Conservation (phyloP, 805 yeast genomes). For the Peterozyma xylosa region DNA sequence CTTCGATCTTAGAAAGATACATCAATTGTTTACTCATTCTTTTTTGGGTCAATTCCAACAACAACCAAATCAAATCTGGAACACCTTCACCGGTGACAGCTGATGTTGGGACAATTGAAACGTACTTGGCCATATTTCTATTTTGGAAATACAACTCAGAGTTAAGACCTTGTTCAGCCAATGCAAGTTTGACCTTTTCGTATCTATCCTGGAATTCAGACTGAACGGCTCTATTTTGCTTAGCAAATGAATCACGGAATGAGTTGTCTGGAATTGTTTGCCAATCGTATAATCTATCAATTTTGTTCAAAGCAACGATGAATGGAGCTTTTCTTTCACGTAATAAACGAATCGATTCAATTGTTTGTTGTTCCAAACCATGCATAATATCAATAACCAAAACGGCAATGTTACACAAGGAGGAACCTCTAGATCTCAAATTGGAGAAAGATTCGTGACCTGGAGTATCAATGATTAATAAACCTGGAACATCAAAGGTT, state of each 20-base stretch:
- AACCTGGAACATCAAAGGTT: slow-evolving; percentile 92
- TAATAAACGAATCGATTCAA: slow-evolving; percentile 85
- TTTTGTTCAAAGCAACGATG: slow-evolving; percentile 93
- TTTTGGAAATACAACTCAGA: slow-evolving; percentile 95
- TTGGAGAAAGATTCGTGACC: slow-evolving; percentile 99
- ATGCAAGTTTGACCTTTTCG: slow-evolving; percentile 77
- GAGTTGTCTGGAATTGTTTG: slow-evolving; percentile 83
- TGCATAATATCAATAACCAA: slow-evolving; percentile 98
- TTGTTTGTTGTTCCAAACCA: slow-evolving; percentile 96
- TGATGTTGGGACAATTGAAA: slow-evolving; percentile 95
- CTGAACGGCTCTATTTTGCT: slow-evolving; percentile 79
- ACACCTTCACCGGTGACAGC: slow-evolving; percentile 99
- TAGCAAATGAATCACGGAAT: slow-evolving; percentile 86
- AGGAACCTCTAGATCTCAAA: slow-evolving; percentile 97
- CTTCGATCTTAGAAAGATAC: slow-evolving; percentile 91
- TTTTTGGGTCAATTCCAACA: slow-evolving; percentile 93
- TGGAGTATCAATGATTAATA: slow-evolving; percentile 95
- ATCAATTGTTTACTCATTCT: slow-evolving; percentile 98
- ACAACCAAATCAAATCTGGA: slow-evolving; percentile 94
- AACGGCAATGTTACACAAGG: slow-evolving; percentile 97
- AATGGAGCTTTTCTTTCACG: slow-evolving; percentile 98
- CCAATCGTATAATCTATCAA: slow-evolving; percentile 98
- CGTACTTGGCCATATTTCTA: slow-evolving; percentile 87
- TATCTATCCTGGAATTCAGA: slow-evolving; percentile 87
- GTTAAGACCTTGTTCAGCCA: slow-evolving; percentile 97